Evolutionary conservation across 2,329 filamentous ascomycete species (phyloP).

Genomic region (Microcera coccophila): DNA sequence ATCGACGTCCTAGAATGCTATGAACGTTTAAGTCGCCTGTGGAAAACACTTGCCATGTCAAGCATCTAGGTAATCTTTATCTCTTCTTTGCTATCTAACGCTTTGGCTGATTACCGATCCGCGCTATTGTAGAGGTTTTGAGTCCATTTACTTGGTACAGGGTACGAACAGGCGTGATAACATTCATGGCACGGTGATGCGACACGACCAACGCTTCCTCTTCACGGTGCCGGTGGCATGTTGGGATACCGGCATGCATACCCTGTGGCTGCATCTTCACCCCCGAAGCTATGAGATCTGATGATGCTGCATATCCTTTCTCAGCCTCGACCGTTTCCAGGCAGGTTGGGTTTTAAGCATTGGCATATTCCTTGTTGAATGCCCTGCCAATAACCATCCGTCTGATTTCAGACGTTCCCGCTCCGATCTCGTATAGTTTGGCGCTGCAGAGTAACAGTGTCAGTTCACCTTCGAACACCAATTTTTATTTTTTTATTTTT

Average conservation of each 20-base stretch:
- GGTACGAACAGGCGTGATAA: too few relatives aligned
- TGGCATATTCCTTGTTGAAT: slow-evolving; percentile 80
- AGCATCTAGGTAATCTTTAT: too few relatives aligned
- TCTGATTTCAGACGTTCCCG: slow-evolving; percentile 89
- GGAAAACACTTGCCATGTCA: too few relatives aligned
- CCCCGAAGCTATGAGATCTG: neutral
- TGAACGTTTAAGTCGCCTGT: too few relatives aligned
- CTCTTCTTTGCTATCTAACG: too few relatives aligned
- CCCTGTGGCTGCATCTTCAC: neutral
- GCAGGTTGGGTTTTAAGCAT: slow-evolving; percentile 20
- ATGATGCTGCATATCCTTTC: neutral
- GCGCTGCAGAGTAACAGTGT: slow-evolving; percentile 40
- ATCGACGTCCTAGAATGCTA: too few relatives aligned
- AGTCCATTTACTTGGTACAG: too few relatives aligned
- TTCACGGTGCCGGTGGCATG: neutral
- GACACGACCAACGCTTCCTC: neutral
- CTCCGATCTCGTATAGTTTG: slow-evolving; percentile 91
- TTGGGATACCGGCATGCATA: neutral
- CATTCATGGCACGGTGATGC: too few relatives aligned
- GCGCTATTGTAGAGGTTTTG: too few relatives aligned
- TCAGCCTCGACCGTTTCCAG: neutral
- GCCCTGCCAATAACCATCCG: slow-evolving; percentile 90
- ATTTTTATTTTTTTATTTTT: too few relatives aligned
- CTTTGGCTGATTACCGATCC: too few relatives aligned
- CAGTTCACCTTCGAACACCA: slow-evolving; percentile 28